Evolutionary conservation across 2,329 filamentous ascomycete genomes (phyloP), one percentile per base, ranked within the genome.

Genomic region (Stagonosporopsis tanaceti): DNA sequence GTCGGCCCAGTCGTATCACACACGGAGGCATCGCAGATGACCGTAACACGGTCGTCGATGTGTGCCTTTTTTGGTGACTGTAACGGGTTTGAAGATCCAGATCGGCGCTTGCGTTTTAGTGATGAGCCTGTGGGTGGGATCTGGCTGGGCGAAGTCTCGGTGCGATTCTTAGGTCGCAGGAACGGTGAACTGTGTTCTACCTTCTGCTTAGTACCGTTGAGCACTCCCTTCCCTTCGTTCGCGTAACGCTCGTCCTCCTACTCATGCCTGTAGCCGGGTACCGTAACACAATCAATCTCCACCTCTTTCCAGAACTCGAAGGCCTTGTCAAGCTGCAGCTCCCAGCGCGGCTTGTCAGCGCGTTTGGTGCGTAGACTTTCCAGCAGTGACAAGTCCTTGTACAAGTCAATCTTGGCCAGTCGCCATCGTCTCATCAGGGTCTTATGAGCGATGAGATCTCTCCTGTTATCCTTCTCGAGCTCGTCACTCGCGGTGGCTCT

Each of bases 291-390:
- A 17, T 62, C 52, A 4, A 46, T 25, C 25, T 50, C 45, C n/a
- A 20, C 51, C 17, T 50, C 25, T 14, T 56, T 35, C 57, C 61
- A 64, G 1, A 60, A 15, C 32, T 48, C 38, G 12, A 62, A 37
- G 1, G 56, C 61, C 37, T 53, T 47, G 4, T 12, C 35, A 22
- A 40, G 22, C 17, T 51, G 38, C 5, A 27, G 4, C 25, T 34
- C n/a, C 40, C 50, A 57, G 6, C 34, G 37, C 24, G 46, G 15
- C 27, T 25, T 40, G 8, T n/a, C 15, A 4, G 14, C 25, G 2
- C 38, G 22, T 22, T 62, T 39, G 2, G 35, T 47, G 15, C 37
- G 41, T 22, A 66, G n/a, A n/a, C 48, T 45, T 20, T 60, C 53
- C 20, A 61, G 24, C 14, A 24, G 42, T 41, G 24, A 44, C n/a